Evolutionary conservation across 1,284 basidiomycete genomes (phyloP).

Genomic region (Hemileccinum hortonii): DNA sequence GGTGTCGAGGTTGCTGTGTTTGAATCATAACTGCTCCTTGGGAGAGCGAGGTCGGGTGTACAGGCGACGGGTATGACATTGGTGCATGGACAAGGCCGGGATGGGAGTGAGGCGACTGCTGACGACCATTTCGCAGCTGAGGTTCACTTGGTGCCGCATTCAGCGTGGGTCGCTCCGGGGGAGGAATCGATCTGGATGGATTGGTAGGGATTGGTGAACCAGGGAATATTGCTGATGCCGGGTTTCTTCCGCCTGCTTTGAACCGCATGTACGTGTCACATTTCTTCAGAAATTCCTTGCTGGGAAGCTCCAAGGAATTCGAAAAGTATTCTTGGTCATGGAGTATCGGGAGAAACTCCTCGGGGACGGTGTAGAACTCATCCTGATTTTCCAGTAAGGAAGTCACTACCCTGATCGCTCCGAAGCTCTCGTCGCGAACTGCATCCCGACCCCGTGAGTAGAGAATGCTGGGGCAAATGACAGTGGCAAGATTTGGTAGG

Average conservation of each 20-base stretch:
- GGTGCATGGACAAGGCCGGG: constrained; percentile 41
- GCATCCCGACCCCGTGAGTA: constrained; percentile 85
- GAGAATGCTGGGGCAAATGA: constrained; percentile 95
- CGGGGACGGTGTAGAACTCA: constrained; percentile 87
- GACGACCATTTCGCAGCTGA: constrained; percentile 43
- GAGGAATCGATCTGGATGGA: constrained; percentile 24
- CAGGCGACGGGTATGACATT: constrained; percentile 43
- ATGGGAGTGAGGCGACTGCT: constrained; percentile 44
- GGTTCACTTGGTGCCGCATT: constrained; percentile 39
- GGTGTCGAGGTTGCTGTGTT: constrained; percentile 38
- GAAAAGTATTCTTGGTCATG: constrained; percentile 85
- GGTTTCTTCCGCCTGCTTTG: constrained; percentile 45
- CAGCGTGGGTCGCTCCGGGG: constrained; percentile 37
- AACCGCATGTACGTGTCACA: constrained; percentile 74
- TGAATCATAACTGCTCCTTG: constrained; percentile 45
- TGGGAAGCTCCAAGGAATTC: constrained; percentile 78
- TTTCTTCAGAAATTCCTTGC: constrained; percentile 89
- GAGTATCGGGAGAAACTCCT: constrained; percentile 80
- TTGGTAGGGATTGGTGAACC: constrained; percentile 30
- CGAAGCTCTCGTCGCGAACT: constrained; percentile 90
- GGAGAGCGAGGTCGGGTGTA: constrained; percentile 40
- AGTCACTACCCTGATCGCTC: constrained; percentile 84
- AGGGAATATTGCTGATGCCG: constrained; percentile 37
- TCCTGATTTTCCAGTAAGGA: constrained; percentile 91
- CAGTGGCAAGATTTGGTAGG: constrained; percentile 93